Conservation (phyloP, 2,329 filamentous ascomycete genomes). For the Elsinoe fawcettii region DNA sequence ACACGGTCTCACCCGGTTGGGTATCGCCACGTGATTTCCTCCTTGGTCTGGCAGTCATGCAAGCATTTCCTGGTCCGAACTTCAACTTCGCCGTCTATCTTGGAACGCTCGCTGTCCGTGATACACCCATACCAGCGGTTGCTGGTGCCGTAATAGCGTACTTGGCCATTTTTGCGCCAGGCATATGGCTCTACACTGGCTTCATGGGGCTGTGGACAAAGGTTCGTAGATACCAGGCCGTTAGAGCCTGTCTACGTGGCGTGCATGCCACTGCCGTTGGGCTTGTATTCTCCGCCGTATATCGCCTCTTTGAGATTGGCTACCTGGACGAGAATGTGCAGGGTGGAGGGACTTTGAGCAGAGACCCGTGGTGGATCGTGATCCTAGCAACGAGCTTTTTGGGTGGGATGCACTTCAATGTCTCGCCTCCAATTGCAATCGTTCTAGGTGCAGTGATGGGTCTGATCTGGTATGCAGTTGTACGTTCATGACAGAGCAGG, state of each 20-base stretch:
- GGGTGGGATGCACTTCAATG: constrained; percentile 34
- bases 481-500: too few relatives aligned
- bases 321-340: constrained; percentile 33
- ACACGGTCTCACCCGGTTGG: constrained; percentile 60
- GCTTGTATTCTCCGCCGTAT: constrained; percentile 38
- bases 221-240: constrained; percentile 29
- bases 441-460: constrained; percentile 34
- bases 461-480: constrained; percentile 34
- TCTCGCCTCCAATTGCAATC: constrained; percentile 34
- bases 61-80: constrained; percentile 60
- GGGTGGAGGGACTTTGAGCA: constrained; percentile 30
- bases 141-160: constrained; percentile 33
- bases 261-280: constrained; percentile 38
- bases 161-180: constrained; percentile 35
- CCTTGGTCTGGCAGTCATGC: constrained; percentile 62
- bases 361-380: constrained; percentile 40
- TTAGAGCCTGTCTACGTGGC: constrained; percentile 32
- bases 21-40: constrained; percentile 63
- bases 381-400: constrained; percentile 35
- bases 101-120: constrained; percentile 32
- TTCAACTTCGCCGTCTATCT: constrained; percentile 46
- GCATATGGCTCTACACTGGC: constrained; percentile 31
- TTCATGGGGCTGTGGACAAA: constrained; percentile 33
- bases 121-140: constrained; percentile 24
- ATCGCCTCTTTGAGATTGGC: constrained; percentile 38